Conservation (phyloP, 2,329 filamentous ascomycete species). For the Claviceps monticola region DNA sequence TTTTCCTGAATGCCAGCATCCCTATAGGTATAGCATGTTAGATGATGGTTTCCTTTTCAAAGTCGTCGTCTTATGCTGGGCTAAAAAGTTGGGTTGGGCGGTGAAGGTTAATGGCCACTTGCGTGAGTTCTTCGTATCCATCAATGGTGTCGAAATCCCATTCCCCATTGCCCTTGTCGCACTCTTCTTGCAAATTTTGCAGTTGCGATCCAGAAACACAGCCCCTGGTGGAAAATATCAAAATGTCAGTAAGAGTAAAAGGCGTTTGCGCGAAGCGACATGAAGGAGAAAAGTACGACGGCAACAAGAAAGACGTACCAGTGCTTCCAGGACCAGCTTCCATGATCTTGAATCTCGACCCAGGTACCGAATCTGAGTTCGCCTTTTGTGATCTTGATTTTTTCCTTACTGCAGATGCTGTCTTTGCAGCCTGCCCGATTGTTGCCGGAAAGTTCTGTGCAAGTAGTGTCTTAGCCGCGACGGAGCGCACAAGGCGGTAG, state of each 20-base stretch:
- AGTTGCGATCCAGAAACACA: conserved; percentile 72
- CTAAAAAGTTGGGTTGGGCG: neutral
- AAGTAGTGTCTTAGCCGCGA: neutral
- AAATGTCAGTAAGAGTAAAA: neutral
- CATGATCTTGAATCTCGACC: conserved; percentile 48
- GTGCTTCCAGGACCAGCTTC: conserved; percentile 67
- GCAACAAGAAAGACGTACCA: conserved; percentile 44
- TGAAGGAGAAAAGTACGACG: neutral
- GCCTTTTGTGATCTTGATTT: conserved; percentile 62
- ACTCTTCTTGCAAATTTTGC: conserved; percentile 45
- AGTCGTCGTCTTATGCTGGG: no score
- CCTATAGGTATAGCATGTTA: conserved; percentile 15
- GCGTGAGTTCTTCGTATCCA: conserved; percentile 63
- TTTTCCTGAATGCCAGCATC: conserved; percentile 56
- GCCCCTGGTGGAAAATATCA: conserved; percentile 45
- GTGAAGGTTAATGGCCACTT: conserved; percentile 11
- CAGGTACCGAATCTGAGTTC: conserved; percentile 65
- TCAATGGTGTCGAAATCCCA: conserved; percentile 57
- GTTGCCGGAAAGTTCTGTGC: conserved; percentile 55
- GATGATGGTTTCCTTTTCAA: neutral
- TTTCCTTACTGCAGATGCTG: conserved; percentile 55
- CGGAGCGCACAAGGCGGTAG: neutral
- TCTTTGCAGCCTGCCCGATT: conserved; percentile 64
- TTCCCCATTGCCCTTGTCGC: conserved; percentile 30
- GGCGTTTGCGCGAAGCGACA: neutral